Evolutionary conservation across 768 basidiomycete species (phyloP).

Genomic region (Phallus indusiatus): DNA sequence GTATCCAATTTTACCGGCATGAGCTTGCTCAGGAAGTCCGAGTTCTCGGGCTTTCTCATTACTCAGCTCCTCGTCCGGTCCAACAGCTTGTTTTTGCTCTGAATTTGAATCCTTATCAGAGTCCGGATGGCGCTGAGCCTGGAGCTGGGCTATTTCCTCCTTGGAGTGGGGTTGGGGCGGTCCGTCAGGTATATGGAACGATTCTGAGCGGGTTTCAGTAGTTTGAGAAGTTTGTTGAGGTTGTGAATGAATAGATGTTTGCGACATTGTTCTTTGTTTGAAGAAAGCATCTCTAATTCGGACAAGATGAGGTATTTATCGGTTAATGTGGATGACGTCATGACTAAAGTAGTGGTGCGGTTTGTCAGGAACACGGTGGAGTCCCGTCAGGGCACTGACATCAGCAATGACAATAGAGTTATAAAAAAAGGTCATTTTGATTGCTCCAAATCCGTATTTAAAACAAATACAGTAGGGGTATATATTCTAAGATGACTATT

Average conservation of each 20-base stretch:
- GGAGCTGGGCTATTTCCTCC: background rate
- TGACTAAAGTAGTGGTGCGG: background rate
- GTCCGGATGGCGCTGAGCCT: background rate
- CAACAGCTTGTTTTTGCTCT: background rate
- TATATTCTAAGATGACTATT: background rate
- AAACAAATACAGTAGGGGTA: too few species aligned
- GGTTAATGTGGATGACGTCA: background rate
- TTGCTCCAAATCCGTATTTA: too few species aligned
- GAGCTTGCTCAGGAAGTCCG: slow-evolving; percentile 29
- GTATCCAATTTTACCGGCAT: slow-evolving; percentile 33
- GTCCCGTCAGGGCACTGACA: background rate
- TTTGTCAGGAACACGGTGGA: background rate
- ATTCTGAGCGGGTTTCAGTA: background rate
- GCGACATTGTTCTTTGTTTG: background rate
- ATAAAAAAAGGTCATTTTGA: background rate
- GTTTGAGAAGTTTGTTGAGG: background rate
- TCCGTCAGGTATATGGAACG: background rate
- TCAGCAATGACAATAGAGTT: background rate
- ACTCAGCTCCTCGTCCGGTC: background rate
- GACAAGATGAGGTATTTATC: background rate
- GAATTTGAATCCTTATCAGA: background rate
- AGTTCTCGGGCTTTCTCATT: slow-evolving; percentile 10
- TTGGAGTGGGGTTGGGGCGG: background rate
- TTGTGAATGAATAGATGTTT: background rate
- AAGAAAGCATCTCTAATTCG: background rate